Conservation (phyloP, 2,329 filamentous ascomycete genomes). For the Claviceps purpurea region DNA sequence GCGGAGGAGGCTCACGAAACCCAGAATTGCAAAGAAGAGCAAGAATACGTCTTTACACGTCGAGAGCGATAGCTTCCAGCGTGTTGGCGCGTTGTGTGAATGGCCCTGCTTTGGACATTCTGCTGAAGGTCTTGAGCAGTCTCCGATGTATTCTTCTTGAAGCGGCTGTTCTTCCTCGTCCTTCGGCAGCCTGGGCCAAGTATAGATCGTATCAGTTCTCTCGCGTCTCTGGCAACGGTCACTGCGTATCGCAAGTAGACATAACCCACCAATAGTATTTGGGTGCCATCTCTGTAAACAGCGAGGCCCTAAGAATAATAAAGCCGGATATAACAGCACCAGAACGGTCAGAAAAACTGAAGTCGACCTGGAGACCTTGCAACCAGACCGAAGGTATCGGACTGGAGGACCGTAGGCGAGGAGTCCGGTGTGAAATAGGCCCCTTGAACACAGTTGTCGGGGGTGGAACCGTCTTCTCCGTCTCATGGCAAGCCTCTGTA, state of each 20-base stretch:
- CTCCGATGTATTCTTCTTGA: neutral
- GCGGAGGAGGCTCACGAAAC: neutral
- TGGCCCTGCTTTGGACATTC: neutral
- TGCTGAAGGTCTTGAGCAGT: neutral
- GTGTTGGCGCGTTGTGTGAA: neutral
- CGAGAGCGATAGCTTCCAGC: neutral
- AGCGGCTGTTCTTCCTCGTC: neutral
- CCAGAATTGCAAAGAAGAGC: neutral
- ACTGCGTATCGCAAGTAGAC: neutral
- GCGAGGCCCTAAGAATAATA: too few relatives aligned
- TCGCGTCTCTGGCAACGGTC: neutral
- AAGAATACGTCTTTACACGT: neutral
- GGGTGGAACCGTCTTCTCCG: too few relatives aligned
- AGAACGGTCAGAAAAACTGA: too few relatives aligned
- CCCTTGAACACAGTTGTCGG: too few relatives aligned
- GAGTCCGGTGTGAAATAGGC: too few relatives aligned
- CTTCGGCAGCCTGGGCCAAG: neutral
- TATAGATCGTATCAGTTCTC: neutral
- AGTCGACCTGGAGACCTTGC: too few relatives aligned
- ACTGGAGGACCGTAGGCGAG: too few relatives aligned
- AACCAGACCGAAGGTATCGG: too few relatives aligned
- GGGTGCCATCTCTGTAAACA: neutral
- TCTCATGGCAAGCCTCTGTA: too few relatives aligned
- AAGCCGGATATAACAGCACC: too few relatives aligned
- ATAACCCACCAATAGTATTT: neutral